phyloP scores from a whole-genome alignment of 2,329 filamentous ascomycete species.

The Phaeosphaeria sp. region DNA sequence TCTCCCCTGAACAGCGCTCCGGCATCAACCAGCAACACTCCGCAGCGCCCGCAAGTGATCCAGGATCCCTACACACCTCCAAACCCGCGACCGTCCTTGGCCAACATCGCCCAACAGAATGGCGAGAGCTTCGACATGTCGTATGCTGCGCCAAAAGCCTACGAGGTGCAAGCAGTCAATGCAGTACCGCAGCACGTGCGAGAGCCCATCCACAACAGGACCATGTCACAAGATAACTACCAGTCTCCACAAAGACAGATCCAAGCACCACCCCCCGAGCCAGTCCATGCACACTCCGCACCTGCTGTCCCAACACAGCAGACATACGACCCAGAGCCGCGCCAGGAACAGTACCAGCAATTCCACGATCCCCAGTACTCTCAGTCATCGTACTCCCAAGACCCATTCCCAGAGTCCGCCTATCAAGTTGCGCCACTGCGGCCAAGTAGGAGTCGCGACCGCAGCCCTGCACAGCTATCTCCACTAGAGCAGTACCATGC shows the following conservation, averaged over 20 bases:
- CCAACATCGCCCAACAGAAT: slow-evolving; percentile 25
- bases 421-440: slow-evolving; percentile 45
- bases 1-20: slow-evolving; percentile 28
- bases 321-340: slow-evolving; percentile 23
- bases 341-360: slow-evolving; percentile 24
- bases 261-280: slow-evolving; percentile 33
- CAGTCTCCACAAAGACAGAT: slow-evolving; percentile 27
- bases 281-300: slow-evolving; percentile 55
- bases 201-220: slow-evolving; percentile 20
- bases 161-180: slow-evolving; percentile 42
- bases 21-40: slow-evolving; percentile 29
- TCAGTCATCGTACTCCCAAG: slow-evolving; percentile 20
- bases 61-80: slow-evolving; percentile 31
- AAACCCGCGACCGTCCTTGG: slow-evolving; percentile 31
- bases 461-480: slow-evolving; percentile 28
- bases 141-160: slow-evolving; percentile 45
- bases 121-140: slow-evolving; percentile 44
- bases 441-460: slow-evolving; percentile 34
- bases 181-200: slow-evolving; percentile 30
- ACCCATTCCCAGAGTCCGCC: slow-evolving; percentile 36
- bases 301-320: slow-evolving; percentile 49
- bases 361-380: slow-evolving; percentile 16
- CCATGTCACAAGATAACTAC: slow-evolving; percentile 39
- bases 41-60: slow-evolving; percentile 29
- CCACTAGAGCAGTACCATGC: slow-evolving; percentile 42